Evolutionary conservation across 2,329 filamentous ascomycete species (phyloP).

Genomic region (Fusarium nelsonii): DNA sequence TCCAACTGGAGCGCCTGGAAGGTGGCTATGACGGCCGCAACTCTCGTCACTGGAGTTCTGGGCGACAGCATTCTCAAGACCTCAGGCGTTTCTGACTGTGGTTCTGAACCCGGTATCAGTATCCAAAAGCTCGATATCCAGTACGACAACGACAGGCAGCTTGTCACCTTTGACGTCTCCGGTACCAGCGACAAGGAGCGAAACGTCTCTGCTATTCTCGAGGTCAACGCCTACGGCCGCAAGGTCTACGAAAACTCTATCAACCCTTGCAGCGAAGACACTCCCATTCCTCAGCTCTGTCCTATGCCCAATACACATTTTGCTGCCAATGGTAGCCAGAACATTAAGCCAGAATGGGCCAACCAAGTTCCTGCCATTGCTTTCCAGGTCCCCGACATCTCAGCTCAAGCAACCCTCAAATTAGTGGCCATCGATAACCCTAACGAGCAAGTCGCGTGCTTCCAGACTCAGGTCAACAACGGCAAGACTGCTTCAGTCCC

Average conservation of each 20-base stretch:
- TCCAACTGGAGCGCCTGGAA: constrained; percentile 50
- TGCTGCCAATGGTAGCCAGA: constrained; percentile 76
- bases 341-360: constrained; percentile 78
- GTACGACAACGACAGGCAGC: constrained; percentile 81
- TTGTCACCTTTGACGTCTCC: constrained; percentile 83
- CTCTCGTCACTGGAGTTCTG: constrained; percentile 62
- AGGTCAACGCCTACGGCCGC: constrained; percentile 86
- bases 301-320: constrained; percentile 85
- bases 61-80: constrained; percentile 82
- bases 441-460: constrained; percentile 79
- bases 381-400: constrained; percentile 90
- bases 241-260: constrained; percentile 83
- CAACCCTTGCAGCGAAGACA: constrained; percentile 80
- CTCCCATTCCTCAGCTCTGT: constrained; percentile 80
- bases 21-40: constrained; percentile 52
- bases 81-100: constrained; percentile 81
- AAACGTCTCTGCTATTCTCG: constrained; percentile 82
- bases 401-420: constrained; percentile 84
- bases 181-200: constrained; percentile 80
- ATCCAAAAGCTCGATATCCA: constrained; percentile 81
- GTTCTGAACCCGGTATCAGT: constrained; percentile 65
- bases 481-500: constrained; percentile 83
- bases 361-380: constrained; percentile 86
- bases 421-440: constrained; percentile 71
- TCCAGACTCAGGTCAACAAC: constrained; percentile 84